Evolutionary conservation across 139 green algal species (phyloP), one percentile per base, ranked within the genome.

Genomic region (Bryopsis sp.): DNA sequence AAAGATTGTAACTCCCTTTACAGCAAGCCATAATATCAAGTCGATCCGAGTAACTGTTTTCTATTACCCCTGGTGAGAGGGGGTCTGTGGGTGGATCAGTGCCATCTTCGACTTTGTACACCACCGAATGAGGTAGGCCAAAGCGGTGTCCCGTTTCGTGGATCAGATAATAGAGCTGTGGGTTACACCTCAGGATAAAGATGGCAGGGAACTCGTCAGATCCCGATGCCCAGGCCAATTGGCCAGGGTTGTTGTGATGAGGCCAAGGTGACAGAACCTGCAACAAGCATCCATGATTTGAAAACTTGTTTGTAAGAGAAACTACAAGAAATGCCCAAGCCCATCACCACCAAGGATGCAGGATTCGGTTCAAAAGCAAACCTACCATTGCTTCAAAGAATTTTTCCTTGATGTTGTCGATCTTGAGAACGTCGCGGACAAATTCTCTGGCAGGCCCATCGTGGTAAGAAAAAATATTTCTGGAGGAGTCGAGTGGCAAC

Each of bases 21-120:
- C 79, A 84, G 70, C 79, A 84, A 0, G 79, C 76, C 79, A 84
- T 84, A 36, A 79, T 80, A 61, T 84, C 79, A 32, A 84, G 60
- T 7, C 62, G 63, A 57, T 81, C 76, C 31, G 61, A 62, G 72
- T 81, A 78, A 47, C 36, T 48, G 67, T 81, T 72, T 43, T 81
- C 71, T 28, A 78, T 73, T 4, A 48, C 39, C n/a, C 79, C 79
- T 2, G 66, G 34, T 0, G 62, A 73, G 32, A 79, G 29, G 2
- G 76, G 79, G 26, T 75, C 66, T 3, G 68, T 59, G 4, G 76
- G 79, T 1, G 35, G 34, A 65, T 71, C 29, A 50, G 72, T 73
- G 39, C 29, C 71, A 43, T 73, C 71, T 32, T 71, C 50, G 58
- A 81, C 15, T 59, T 57, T 77, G 72, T 63, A 77, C 5, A 69